phyloP scores from a whole-genome alignment of 2,329 filamentous ascomycete species.

The Pestalotiopsis sp. region DNA sequence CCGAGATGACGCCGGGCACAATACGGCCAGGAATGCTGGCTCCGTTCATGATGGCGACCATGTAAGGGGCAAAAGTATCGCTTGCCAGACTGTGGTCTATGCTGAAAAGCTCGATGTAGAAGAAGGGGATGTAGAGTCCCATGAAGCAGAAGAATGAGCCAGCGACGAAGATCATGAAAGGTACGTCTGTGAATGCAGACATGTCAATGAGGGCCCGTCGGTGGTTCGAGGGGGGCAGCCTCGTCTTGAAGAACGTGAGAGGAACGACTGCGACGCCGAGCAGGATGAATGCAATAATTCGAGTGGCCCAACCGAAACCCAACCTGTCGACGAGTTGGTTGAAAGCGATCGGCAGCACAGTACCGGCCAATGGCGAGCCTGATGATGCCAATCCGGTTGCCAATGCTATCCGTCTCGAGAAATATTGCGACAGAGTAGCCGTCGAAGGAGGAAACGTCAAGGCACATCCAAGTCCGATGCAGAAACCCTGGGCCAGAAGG shows the following conservation, averaged over 20 bases:
- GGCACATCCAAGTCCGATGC: slow-evolving; percentile 42
- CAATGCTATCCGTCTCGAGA: slow-evolving; percentile 27
- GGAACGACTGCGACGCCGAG: slow-evolving; percentile 36
- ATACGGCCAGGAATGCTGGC: slow-evolving; percentile 46
- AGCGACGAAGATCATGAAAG: slow-evolving; percentile 37
- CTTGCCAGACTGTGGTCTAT: slow-evolving; percentile 39
- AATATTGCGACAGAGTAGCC: slow-evolving; percentile 29
- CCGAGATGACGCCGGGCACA: slow-evolving; percentile 44
- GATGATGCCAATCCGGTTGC: slow-evolving; percentile 33
- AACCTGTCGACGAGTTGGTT: slow-evolving; percentile 37
- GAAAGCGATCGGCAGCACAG: slow-evolving; percentile 44
- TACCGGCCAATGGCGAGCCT: slow-evolving; percentile 35
- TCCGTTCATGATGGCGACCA: slow-evolving; percentile 45
- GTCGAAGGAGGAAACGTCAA: slow-evolving; percentile 24
- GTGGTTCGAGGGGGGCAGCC: slow-evolving; percentile 33
- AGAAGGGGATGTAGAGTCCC: slow-evolving; percentile 49
- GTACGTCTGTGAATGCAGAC: slow-evolving; percentile 36
- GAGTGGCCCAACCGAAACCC: slow-evolving; percentile 45
- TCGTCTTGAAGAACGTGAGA: slow-evolving; percentile 25
- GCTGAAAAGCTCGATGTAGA: slow-evolving; percentile 44
- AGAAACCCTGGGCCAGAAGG: slow-evolving; percentile 50
- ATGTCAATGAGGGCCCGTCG: slow-evolving; percentile 34
- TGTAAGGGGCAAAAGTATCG: slow-evolving; percentile 36
- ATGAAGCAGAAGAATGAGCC: slow-evolving; percentile 42
- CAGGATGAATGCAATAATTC: slow-evolving; percentile 41